Conservation (phyloP, 2,329 filamentous ascomycete species). For the Botrytis fabae region DNA sequence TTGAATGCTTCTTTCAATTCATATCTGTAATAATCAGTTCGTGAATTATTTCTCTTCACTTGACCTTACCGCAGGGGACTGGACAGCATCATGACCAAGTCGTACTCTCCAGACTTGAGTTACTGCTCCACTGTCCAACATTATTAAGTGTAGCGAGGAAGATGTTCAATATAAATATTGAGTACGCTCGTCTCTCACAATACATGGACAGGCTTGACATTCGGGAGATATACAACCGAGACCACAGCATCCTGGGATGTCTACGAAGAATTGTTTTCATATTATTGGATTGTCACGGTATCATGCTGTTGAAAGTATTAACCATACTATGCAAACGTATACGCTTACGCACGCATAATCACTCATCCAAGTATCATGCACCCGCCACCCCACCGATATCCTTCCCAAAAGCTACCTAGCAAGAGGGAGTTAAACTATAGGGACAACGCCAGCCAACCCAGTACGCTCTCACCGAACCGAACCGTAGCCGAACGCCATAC, state of each 20-base stretch:
- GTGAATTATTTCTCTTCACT: background rate
- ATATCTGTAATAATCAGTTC: background rate
- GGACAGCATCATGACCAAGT: background rate
- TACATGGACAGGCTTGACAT: background rate
- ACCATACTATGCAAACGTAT: background rate
- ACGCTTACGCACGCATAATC: background rate
- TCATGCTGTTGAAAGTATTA: conserved; percentile 15
- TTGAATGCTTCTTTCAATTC: background rate
- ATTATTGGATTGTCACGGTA: background rate
- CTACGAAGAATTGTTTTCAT: background rate
- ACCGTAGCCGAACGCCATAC: conserved; percentile 23
- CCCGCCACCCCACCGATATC: background rate
- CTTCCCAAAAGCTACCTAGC: conserved; percentile 13
- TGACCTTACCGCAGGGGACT: background rate
- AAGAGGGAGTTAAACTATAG: conserved; percentile 17
- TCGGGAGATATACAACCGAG: background rate
- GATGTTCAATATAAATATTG: background rate
- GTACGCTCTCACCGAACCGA: conserved; percentile 24
- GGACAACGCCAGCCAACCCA: conserved; percentile 24
- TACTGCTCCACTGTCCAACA: background rate
- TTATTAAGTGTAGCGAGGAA: background rate
- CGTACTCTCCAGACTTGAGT: background rate
- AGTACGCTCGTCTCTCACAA: background rate
- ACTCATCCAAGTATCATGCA: conserved; percentile 17
- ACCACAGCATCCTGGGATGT: background rate